Evolutionary conservation across 306 rosid genomes (phyloP).

Genomic region (Quercus berberidifolia): DNA sequence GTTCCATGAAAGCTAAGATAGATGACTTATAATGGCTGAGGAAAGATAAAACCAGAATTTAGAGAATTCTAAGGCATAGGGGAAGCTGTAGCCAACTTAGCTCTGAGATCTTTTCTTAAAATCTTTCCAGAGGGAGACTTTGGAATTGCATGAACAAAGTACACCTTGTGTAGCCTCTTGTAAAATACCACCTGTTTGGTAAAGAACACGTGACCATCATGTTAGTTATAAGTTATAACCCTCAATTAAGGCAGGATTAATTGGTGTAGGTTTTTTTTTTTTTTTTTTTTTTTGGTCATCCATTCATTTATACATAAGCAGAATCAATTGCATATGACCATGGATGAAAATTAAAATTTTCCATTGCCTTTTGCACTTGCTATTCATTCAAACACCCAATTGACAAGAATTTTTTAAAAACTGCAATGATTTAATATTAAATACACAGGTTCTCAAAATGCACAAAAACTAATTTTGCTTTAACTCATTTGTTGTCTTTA

Average conservation of each 20-base stretch:
- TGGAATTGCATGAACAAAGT: constrained; percentile 72
- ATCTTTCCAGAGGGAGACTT: constrained; percentile 88
- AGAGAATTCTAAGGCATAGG: constrained; percentile 3
- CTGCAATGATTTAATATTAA: too few relatives aligned
- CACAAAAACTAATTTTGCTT: too few relatives aligned
- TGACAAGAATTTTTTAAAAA: too few relatives aligned
- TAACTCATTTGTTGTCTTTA: too few relatives aligned
- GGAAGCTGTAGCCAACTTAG: constrained; percentile 46
- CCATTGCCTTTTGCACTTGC: too few relatives aligned
- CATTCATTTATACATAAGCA: too few relatives aligned
- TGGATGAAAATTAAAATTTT: too few relatives aligned
- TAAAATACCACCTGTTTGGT: constrained; percentile 73
- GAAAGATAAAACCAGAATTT: not conserved
- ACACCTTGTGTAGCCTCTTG: constrained; percentile 74
- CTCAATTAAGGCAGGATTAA: not conserved
- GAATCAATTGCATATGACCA: too few relatives aligned
- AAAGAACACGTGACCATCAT: constrained; percentile 14
- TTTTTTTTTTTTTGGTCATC: too few relatives aligned
- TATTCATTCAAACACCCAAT: too few relatives aligned
- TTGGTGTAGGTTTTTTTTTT: not conserved
- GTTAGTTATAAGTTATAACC: not conserved
- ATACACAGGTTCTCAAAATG: too few relatives aligned
- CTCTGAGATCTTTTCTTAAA: constrained; percentile 78
- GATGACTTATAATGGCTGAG: constrained; percentile 1
- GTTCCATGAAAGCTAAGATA: not conserved